Percentiles rank a stretch among this genome's conserved stretches.
Conservation (phyloP, 768 basidiomycete genomes). For the Calocera viscosa region DNA sequence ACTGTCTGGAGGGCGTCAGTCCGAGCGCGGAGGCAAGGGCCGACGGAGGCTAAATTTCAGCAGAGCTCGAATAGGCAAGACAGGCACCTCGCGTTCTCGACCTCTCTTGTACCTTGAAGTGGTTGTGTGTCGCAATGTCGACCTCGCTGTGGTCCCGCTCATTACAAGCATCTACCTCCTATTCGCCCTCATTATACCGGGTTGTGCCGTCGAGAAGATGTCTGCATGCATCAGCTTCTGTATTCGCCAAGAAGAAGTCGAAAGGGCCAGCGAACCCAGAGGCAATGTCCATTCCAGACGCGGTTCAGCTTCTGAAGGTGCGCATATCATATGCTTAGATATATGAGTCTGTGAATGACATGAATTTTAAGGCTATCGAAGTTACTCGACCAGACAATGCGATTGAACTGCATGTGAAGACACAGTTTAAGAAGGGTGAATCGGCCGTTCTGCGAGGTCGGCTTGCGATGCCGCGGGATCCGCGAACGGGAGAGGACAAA, state of each 20-base stretch:
- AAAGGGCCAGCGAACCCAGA: slow-evolving; percentile 21
- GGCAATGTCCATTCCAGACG: slow-evolving; percentile 25
- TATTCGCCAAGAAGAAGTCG: slow-evolving; percentile 10
- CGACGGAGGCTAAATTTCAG: slow-evolving; percentile 1
- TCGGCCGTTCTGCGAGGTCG: slow-evolving; percentile 85
- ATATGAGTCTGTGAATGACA: no score
- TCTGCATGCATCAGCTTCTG: not conserved
- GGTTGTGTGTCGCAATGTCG: no score
- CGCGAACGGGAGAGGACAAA: slow-evolving; percentile 48
- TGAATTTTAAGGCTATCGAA: slow-evolving; percentile 89
- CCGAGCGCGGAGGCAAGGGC: not conserved
- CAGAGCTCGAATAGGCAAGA: not conserved
- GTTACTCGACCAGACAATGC: slow-evolving; percentile 62
- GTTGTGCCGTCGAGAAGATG: not conserved
- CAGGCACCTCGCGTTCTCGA: slow-evolving; percentile 6
- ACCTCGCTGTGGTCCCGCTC: not conserved
- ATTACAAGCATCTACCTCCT: not conserved
- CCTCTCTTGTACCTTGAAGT: not conserved
- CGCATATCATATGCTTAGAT: slow-evolving; percentile 12
- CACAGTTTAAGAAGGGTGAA: slow-evolving; percentile 62
- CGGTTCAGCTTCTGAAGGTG: slow-evolving; percentile 25
- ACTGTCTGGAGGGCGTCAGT: not conserved
- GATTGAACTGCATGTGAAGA: slow-evolving; percentile 71
- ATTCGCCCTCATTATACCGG: not conserved
- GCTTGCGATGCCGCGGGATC: slow-evolving; percentile 67